Evolutionary conservation across 257 asterid genomes (phyloP).

Genomic region (Przewalskia tangutica): DNA sequence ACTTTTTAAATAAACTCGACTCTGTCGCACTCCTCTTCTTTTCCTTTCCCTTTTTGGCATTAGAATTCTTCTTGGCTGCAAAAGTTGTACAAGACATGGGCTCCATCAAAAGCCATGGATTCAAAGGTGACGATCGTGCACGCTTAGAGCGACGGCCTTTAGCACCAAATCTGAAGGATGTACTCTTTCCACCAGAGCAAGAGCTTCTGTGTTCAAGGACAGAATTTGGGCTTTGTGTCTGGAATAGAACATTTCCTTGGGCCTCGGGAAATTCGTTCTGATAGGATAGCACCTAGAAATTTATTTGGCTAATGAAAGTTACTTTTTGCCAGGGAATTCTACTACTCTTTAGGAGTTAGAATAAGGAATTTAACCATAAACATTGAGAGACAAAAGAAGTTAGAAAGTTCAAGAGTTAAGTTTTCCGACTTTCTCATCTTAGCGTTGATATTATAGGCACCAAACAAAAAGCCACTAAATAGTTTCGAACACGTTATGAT

Average conservation of each 20-base stretch:
- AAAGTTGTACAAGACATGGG: conserved; percentile 14
- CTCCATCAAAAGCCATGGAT: conserved; percentile 40
- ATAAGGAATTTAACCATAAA: background rate
- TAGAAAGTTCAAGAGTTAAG: background rate
- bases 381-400: background rate
- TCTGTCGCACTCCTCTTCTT: conserved; percentile 12
- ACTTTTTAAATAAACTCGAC: conserved; percentile 17
- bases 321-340: conserved; percentile 5
- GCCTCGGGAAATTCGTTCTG: conserved; percentile 15
- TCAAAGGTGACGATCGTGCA: conserved; percentile 32
- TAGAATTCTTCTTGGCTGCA: conserved; percentile 17
- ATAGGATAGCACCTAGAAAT: background rate
- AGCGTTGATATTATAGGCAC: background rate
- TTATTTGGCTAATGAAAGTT: background rate
- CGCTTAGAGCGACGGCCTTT: conserved; percentile 56
- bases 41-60: conserved; percentile 22
- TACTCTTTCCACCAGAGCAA: conserved; percentile 26
- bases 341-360: background rate
- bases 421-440: background rate
- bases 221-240: conserved; percentile 51
- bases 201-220: conserved; percentile 49
- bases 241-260: conserved; percentile 29
- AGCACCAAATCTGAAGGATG: conserved; percentile 27
- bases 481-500: background rate
- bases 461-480: background rate